These are phyloP conservation scores for Syzygium syzygioides DNA, from an alignment of 441 rosid species.

Conservation along the genomic window DNA sequence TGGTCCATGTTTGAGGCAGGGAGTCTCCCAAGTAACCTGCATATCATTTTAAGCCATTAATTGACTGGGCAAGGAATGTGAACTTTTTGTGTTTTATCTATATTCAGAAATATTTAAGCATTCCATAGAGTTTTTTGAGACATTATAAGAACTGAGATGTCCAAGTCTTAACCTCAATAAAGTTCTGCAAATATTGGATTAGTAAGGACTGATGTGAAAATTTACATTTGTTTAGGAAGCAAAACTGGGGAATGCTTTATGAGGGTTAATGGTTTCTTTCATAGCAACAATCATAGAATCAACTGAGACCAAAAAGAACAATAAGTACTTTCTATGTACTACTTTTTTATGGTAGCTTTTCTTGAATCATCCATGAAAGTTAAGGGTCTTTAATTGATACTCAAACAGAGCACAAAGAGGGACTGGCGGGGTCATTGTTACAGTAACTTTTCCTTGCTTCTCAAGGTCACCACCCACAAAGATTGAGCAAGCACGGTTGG, in stretches of 20 bases:
- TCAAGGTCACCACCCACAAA: constrained; percentile 92
- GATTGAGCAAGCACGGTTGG: constrained; percentile 86
- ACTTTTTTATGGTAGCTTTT: not conserved
- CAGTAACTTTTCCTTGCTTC: constrained; percentile 74
- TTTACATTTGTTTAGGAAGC: no score
- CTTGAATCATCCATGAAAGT: not conserved
- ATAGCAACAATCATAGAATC: not conserved
- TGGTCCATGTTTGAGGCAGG: constrained; percentile 85
- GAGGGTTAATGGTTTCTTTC: not conserved
- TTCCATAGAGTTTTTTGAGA: not conserved
- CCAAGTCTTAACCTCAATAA: not conserved
- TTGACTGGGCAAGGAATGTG: not conserved
- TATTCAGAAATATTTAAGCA: no score
- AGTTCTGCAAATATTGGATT: not conserved
- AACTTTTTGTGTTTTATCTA: not conserved
- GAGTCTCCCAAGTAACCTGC: constrained; percentile 81
- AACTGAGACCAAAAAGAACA: not conserved
- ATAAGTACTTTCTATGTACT: not conserved
- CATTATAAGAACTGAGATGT: not conserved
- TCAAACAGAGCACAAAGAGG: not conserved
- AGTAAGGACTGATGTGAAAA: no score
- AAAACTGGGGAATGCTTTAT: not conserved
- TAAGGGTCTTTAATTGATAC: not conserved
- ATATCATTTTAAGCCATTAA: not conserved
- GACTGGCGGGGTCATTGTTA: not conserved